Conservation (phyloP, 208 protist species). For the Plasmodiophora brassicae region DNA sequence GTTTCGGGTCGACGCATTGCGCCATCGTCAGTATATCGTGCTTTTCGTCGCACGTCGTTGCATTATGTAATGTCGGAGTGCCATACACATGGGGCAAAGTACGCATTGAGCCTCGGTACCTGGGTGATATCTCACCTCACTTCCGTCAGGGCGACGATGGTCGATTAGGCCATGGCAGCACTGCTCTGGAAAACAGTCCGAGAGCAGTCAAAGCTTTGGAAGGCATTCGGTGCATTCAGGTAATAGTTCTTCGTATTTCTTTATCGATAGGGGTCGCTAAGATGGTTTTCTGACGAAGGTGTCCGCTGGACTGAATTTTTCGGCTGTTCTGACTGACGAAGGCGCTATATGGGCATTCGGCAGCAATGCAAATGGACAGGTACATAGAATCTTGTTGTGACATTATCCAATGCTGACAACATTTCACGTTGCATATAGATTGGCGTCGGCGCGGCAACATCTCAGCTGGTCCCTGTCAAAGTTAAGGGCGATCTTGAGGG, state of each 20-base stretch:
- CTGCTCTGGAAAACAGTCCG: background rate
- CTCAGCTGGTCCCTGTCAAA: background rate
- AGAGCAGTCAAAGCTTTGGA: background rate
- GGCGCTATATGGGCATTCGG: background rate
- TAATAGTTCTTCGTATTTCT: background rate
- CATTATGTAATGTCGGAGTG: background rate
- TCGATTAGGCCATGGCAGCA: background rate
- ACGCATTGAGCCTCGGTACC: background rate
- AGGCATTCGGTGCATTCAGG: background rate
- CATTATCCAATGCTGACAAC: background rate
- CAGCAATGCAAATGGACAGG: slow-evolving; percentile 23
- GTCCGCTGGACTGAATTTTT: background rate
- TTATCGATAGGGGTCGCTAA: background rate
- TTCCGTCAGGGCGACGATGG: slow-evolving; percentile 16
- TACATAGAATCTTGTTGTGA: background rate
- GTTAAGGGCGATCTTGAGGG: background rate
- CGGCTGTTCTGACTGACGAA: background rate
- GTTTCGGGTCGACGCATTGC: background rate
- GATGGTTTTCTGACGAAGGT: too few species aligned
- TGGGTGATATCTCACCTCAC: background rate
- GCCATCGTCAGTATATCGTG: background rate
- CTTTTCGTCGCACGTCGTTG: slow-evolving; percentile 24
- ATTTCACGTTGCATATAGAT: background rate
- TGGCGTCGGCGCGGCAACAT: background rate
- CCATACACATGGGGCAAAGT: background rate